Conservation (phyloP, 2,329 filamentous ascomycete species). For the Nannizzia gypsea region DNA sequence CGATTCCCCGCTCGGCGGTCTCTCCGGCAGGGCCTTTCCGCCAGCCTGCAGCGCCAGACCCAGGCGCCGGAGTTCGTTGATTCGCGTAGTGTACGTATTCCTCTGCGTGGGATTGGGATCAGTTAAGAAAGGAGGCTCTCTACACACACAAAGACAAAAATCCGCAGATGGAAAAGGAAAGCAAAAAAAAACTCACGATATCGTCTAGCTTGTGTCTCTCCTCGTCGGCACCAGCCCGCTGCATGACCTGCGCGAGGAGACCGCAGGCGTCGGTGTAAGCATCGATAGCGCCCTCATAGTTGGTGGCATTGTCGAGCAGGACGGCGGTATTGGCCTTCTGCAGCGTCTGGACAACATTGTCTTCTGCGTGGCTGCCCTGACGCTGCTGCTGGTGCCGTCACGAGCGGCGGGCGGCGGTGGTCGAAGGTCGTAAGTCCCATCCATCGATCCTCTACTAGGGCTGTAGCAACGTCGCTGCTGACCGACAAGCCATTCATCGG, state of each 20-base stretch:
- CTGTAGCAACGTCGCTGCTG: neutral
- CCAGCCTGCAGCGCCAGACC: slow-evolving; percentile 39
- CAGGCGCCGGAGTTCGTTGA: slow-evolving; percentile 71
- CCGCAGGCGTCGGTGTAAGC: slow-evolving; percentile 87
- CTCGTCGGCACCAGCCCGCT: slow-evolving; percentile 76
- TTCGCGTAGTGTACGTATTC: slow-evolving; percentile 79
- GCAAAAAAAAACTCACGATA: slow-evolving; percentile 55
- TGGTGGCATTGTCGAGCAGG: slow-evolving; percentile 87
- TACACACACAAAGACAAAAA: neutral
- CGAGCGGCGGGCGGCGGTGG: neutral
- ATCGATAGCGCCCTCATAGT: slow-evolving; percentile 80
- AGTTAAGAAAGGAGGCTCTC: neutral
- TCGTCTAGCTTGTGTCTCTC: slow-evolving; percentile 72
- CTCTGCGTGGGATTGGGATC: slow-evolving; percentile 49
- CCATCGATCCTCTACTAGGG: slow-evolving; percentile 1
- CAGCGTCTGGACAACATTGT: slow-evolving; percentile 87
- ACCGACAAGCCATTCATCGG: neutral
- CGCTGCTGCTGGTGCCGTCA: slow-evolving; percentile 10
- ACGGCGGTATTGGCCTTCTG: slow-evolving; percentile 95
- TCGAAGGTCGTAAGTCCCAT: neutral
- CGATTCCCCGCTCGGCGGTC: slow-evolving; percentile 52
- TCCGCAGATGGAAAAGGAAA: neutral
- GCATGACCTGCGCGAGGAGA: slow-evolving; percentile 75
- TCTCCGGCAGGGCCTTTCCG: slow-evolving; percentile 65
- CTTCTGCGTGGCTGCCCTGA: slow-evolving; percentile 60